Base-by-base conservation (phyloP, 257 asterid species). In the Coffea canephora region DNA sequence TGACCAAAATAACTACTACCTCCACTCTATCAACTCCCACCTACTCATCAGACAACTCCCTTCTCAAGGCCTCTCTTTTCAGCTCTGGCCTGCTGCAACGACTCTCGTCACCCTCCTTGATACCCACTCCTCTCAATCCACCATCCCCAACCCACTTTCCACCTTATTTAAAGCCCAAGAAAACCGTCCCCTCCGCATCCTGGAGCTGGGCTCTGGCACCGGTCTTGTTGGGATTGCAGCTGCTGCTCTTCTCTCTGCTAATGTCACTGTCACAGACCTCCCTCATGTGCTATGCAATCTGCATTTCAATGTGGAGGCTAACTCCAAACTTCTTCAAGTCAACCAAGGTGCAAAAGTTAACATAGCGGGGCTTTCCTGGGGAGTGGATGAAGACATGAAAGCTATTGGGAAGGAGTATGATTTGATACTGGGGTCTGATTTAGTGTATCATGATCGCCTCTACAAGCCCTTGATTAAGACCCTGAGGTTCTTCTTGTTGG, bases 171-270 rank as follows among this genome's bases (percentile, higher is more conserved):
- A 52, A 75, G 77, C 1, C 68, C 59, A 14, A 48, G 81, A 71
- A 6, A 8, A 77, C 75, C 86, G 71, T 71, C 89, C 79, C 72
- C 88, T 83, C 84, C 92, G 93, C 80, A 55, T 93, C 23, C 94
- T 95, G 2, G 99, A 95, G 87, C 96, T 95, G 45, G 99, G 99
- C 1, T 91, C 99, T n/a, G 99, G 99, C 48, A 93, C 99, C 7
- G 98, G 98, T 0, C 82, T 90, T 3, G 97, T 88, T 4, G 98
- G 98, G 16, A 93, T 95, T 18, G 95, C 96, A 0, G 97, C 98
- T 0, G 98, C 98, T 1, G 96, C 92, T 3, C n/a, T 90, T 6
- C 91, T 95, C 21, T 89, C 92, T 1, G 95, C 97, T 49, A 55
- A 77, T 27, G 98, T 95, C 76, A 93, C 94, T 0, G 90, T 89